A percentile compares a stretch with the other conserved stretches of the same genome.
Conservation (phyloP, 2,329 filamentous ascomycete genomes). For the Coniochaeta prunicola region DNA sequence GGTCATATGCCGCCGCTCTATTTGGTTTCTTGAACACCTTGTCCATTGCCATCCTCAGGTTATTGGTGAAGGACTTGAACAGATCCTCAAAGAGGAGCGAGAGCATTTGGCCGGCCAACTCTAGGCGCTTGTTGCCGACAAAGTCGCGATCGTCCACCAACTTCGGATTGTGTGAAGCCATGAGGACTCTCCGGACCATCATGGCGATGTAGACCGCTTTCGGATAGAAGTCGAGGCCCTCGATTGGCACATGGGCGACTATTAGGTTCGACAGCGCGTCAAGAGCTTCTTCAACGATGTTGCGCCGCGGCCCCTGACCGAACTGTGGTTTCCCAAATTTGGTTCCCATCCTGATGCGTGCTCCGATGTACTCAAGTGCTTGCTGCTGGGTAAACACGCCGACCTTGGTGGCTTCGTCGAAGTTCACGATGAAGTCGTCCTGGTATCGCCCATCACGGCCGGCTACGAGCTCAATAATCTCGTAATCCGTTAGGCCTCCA, state of each 20-base stretch:
- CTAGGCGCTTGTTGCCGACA: constrained; percentile 93
- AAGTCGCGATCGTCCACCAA: constrained; percentile 96
- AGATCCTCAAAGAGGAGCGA: constrained; percentile 93
- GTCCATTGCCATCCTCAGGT: constrained; percentile 89
- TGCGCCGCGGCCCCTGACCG: constrained; percentile 48
- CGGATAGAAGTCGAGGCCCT: constrained; percentile 89
- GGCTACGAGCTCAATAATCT: constrained; percentile 86
- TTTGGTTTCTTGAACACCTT: constrained; percentile 93
- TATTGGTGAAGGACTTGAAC: constrained; percentile 89
- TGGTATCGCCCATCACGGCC: constrained; percentile 85
- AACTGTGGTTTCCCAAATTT: constrained; percentile 32
- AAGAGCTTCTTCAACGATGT: constrained; percentile 83
- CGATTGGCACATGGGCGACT: constrained; percentile 88
- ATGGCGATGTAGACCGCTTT: constrained; percentile 94
- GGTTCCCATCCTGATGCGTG: constrained; percentile 79
- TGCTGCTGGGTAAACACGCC: constrained; percentile 91
- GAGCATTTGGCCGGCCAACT: constrained; percentile 88
- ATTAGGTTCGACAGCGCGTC: constrained; percentile 90
- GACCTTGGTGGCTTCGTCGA: constrained; percentile 81
- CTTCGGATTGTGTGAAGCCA: constrained; percentile 84
- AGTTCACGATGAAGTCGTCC: constrained; percentile 91
- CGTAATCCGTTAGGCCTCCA: constrained; percentile 88
- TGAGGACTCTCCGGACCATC: constrained; percentile 93
- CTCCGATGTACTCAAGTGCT: constrained; percentile 85
- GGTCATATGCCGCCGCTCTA: constrained; percentile 80